Evolutionary conservation across 164 flowering plant species (phyloP).

Genomic region (Tetracentron sinense): DNA sequence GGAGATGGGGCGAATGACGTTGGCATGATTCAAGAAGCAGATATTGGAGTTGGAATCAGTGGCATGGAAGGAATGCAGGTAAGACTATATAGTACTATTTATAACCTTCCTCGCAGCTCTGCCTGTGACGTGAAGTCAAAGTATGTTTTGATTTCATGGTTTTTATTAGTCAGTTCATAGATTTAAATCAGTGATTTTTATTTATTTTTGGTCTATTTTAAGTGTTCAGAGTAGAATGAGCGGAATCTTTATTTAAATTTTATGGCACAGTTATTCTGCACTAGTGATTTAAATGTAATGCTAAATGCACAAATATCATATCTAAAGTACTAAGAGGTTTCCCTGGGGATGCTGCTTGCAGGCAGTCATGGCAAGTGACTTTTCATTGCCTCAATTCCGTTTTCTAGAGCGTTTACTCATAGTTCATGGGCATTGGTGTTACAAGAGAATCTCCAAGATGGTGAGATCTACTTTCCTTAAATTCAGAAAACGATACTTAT

Average conservation of each 20-base stretch:
- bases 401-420: constrained; percentile 52
- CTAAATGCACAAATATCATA: neutral
- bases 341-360: constrained; percentile 17
- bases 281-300: neutral
- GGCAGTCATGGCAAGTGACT: constrained; percentile 78
- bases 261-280: no score
- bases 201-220: no score
- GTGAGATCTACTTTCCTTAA: constrained; percentile 18
- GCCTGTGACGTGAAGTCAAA: no score
- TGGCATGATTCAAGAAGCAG: constrained; percentile 76
- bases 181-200: no score
- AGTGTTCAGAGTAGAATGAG: no score
- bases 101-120: no score
- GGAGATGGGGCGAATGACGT: constrained; percentile 76
- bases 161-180: no score
- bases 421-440: constrained; percentile 79
- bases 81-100: neutral
- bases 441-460: constrained; percentile 61
- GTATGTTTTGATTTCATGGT: no score
- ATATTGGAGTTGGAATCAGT: constrained; percentile 67
- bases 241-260: no score
- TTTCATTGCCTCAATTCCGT: constrained; percentile 53
- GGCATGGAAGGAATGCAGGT: constrained; percentile 84
- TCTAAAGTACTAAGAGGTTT: neutral
- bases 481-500: neutral